Evolutionary conservation across 1,284 basidiomycete species (phyloP).

Genomic region (Cutaneotrichosporon cutaneum): DNA sequence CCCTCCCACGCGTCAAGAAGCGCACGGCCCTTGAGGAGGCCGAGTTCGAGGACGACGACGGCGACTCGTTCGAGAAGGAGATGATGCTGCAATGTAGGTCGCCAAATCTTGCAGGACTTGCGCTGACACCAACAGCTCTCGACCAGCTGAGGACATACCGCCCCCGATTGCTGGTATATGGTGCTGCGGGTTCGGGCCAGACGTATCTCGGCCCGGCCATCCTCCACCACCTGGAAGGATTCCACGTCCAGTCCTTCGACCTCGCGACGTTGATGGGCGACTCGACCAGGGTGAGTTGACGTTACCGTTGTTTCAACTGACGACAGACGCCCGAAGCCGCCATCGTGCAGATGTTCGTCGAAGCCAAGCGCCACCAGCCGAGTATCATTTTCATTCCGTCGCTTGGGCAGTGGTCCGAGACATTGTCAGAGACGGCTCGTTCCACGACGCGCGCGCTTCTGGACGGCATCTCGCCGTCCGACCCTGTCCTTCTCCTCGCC

Average conservation of each 20-base stretch:
- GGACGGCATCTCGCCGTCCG: conserved; percentile 82
- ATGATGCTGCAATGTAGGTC: conserved; percentile 77
- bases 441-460: conserved; percentile 86
- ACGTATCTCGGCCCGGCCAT: conserved; percentile 83
- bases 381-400: conserved; percentile 94
- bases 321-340: conserved; percentile 81
- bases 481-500: conserved; percentile 87
- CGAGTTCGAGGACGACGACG: conserved; percentile 74
- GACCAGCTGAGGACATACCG: conserved; percentile 87
- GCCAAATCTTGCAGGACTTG: background rate
- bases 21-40: conserved; percentile 87
- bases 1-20: conserved; percentile 71
- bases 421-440: conserved; percentile 79
- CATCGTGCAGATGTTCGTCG: conserved; percentile 93
- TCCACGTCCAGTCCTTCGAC: conserved; percentile 90
- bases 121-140: conserved; percentile 63
- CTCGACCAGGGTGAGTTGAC: conserved; percentile 70
- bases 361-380: conserved; percentile 96
- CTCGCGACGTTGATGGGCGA: conserved; percentile 86
- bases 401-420: conserved; percentile 77
- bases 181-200: conserved; percentile 85
- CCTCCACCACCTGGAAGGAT: conserved; percentile 91
- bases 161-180: conserved; percentile 83
- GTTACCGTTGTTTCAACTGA: background rate
- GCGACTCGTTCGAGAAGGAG: conserved; percentile 74